These are phyloP conservation scores for Podila epicladia DNA, from an alignment of 192 early-diverging fungal genomes.

Conservation along the genomic window DNA sequence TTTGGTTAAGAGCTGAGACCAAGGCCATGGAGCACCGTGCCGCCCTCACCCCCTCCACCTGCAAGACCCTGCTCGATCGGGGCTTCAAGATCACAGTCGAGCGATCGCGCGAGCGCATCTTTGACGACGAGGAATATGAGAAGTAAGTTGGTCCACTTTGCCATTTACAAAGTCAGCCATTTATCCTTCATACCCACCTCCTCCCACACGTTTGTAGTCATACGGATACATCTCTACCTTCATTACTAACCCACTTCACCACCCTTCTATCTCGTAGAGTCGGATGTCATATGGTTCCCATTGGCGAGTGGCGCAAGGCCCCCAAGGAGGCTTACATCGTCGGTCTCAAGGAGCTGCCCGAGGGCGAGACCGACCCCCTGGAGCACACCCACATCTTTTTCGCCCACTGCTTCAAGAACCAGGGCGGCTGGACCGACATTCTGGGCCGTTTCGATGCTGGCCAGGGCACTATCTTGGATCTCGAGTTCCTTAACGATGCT, in stretches of 20 bases:
- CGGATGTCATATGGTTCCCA: constrained; percentile 83
- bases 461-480: constrained; percentile 88
- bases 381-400: constrained; percentile 97
- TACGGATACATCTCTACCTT: neutral
- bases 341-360: constrained; percentile 97
- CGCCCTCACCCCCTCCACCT: constrained; percentile 86
- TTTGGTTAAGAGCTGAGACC: constrained; percentile 98
- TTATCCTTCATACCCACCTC: neutral
- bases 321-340: constrained; percentile 94
- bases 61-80: constrained; percentile 80
- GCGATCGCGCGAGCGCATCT: constrained; percentile 82
- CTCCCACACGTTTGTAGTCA: constrained; percentile 13
- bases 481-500: constrained; percentile 93
- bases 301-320: constrained; percentile 88
- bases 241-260: neutral
- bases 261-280: constrained; percentile 48
- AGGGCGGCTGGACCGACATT: constrained; percentile 94
- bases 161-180: neutral
- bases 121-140: constrained; percentile 89
- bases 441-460: constrained; percentile 86
- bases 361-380: constrained; percentile 89
- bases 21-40: constrained; percentile 97
- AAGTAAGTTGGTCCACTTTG: constrained; percentile 53
- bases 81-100: constrained; percentile 95
- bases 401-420: constrained; percentile 98